A percentile compares a stretch with the other conserved stretches of the same genome.
phyloP scores from a whole-genome alignment of 345 rosid species.

The Hibiscus mutabilis region DNA sequence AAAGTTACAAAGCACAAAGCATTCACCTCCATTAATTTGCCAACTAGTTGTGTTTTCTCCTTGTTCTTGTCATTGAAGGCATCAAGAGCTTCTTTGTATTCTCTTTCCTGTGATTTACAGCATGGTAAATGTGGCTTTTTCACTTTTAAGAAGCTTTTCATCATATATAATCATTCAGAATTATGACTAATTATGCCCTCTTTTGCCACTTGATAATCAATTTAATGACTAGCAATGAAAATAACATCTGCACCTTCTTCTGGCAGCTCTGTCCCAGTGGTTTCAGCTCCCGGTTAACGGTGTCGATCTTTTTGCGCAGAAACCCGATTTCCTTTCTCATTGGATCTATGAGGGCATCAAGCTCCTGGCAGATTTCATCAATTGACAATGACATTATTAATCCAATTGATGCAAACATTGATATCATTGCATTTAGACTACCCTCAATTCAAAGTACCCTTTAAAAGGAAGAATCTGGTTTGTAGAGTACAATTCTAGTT shows the following conservation, averaged over 20 bases:
- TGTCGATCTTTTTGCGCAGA: constrained; percentile 50
- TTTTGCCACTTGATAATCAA: background rate
- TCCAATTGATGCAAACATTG: background rate
- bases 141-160: too few relatives aligned
- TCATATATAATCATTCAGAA: background rate
- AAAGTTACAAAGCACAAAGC: background rate
- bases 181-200: background rate
- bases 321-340: constrained; percentile 49
- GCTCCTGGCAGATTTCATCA: constrained; percentile 37
- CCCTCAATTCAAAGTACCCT: too few relatives aligned
- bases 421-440: too few relatives aligned
- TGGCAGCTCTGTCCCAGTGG: constrained; percentile 52
- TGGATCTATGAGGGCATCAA: constrained; percentile 59
- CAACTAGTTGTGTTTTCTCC: constrained; percentile 66
- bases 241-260: constrained; percentile 39
- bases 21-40: constrained; percentile 74
- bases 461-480: too few relatives aligned
- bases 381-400: background rate
- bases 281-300: constrained; percentile 40
- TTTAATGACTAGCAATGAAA: background rate
- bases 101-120: constrained; percentile 54
- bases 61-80: constrained; percentile 79
- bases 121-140: background rate
- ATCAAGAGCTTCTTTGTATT: constrained; percentile 80
- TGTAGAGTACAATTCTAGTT: too few relatives aligned